phyloP scores from a whole-genome alignment of 2,329 filamentous ascomycete species.

The Neobulgaria alba region DNA sequence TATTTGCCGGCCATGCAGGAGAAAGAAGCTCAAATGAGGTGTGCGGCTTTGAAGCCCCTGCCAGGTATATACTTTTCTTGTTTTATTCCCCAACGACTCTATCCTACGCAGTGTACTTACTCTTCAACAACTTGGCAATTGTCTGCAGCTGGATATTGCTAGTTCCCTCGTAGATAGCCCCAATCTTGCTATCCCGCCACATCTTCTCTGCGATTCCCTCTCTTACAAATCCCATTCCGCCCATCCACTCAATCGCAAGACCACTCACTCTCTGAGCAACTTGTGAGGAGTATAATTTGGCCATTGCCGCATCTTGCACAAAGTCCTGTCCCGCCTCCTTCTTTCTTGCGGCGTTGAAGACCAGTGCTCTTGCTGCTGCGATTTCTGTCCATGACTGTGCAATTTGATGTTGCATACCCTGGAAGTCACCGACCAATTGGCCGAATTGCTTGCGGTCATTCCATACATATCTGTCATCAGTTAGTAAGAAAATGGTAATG shows the following conservation, averaged over 20 bases:
- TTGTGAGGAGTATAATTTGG: constrained; percentile 90
- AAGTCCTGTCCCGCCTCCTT: constrained; percentile 97
- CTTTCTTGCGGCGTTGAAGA: constrained; percentile 94
- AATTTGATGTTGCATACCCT: constrained; percentile 98
- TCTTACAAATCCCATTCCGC: constrained; percentile 95
- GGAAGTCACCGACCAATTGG: constrained; percentile 87
- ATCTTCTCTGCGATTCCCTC: constrained; percentile 97
- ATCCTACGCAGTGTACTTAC: constrained; percentile 40
- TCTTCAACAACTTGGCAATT: constrained; percentile 62
- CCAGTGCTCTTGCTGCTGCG: constrained; percentile 77
- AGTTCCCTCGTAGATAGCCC: constrained; percentile 92
- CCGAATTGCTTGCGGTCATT: constrained; percentile 98
- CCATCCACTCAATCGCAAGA: constrained; percentile 96
- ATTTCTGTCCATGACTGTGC: constrained; percentile 95
- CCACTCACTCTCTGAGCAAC: constrained; percentile 82
- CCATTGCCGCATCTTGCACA: constrained; percentile 94
- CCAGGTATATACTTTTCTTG: too few species aligned
- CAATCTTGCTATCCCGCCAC: constrained; percentile 97
- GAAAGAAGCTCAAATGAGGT: too few species aligned
- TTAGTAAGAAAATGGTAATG: constrained; percentile 11
- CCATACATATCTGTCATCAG: constrained; percentile 69
- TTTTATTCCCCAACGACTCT: too few species aligned
- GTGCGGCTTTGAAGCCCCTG: too few species aligned
- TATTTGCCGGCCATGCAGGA: too few species aligned
- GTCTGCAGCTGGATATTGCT: constrained; percentile 68